These are phyloP conservation scores for Fusarium musae DNA, from an alignment of 2,329 filamentous ascomycete genomes.

Conservation along the genomic window DNA sequence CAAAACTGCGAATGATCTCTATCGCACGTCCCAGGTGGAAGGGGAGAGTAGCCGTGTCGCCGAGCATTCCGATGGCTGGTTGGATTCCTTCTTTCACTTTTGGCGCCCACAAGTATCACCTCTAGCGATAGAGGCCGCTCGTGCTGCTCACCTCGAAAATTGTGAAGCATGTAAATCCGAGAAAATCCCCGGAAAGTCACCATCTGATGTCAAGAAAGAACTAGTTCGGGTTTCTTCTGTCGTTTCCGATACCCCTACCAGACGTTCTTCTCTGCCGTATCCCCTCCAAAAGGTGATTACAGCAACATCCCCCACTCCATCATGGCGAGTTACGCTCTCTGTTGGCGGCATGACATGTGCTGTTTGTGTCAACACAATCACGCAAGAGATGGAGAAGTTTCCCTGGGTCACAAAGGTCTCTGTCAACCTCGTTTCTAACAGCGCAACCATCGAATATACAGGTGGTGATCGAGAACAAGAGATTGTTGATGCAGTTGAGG, in stretches of 20 bases:
- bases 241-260: conserved; percentile 16
- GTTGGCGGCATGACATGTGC: conserved; percentile 81
- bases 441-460: conserved; percentile 68
- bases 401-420: conserved; percentile 67
- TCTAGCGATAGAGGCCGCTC: conserved; percentile 37
- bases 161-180: conserved; percentile 50
- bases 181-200: neutral
- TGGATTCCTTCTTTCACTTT: conserved; percentile 48
- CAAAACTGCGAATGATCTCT: conserved; percentile 45
- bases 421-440: conserved; percentile 75
- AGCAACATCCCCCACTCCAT: conserved; percentile 15
- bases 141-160: conserved; percentile 51
- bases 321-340: conserved; percentile 65
- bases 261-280: conserved; percentile 9
- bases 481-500: conserved; percentile 63
- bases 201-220: conserved; percentile 14
- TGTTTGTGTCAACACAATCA: conserved; percentile 73
- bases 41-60: conserved; percentile 41
- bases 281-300: conserved; percentile 41
- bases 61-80: conserved; percentile 31
- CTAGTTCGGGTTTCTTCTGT: conserved; percentile 17
- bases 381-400: conserved; percentile 64
- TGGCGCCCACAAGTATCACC: conserved; percentile 45
- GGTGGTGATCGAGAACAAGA: conserved; percentile 48
- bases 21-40: conserved; percentile 36